Base-by-base conservation (phyloP, 208 protist species). In the Angomonas deanei region DNA sequence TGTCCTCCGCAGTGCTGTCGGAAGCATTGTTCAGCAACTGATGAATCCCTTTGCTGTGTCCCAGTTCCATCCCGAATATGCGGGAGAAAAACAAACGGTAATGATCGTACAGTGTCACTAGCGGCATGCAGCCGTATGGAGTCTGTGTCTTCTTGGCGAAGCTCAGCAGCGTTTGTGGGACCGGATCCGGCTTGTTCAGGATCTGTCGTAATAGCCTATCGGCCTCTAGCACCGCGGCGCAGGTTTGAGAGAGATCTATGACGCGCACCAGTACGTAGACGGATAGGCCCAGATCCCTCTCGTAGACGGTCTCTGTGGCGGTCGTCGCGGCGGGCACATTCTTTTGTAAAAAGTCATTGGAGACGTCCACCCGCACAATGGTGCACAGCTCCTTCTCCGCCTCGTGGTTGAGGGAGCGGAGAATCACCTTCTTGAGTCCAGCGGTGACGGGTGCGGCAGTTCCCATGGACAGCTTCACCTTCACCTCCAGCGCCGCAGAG, bases 201-300 rank as follows among this genome's bases (percentile, higher is more conserved):
- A 76, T 66, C 17, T 3, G 28, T n/a, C 63, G 76, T 0, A 88
- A 47, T 0, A 64, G 47, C 10, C 62, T 68, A 10, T 83, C 77
- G 0, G 84, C 82, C 49, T 86, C 80, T 3, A 73, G 13, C 13
- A 73, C 70, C 5, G 70, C 61, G 3, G 65, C 50, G 13, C 74
- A 24, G 69, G 83, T 85, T 48, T 76, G 65, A 6, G 84, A 75
- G 46, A 92, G 71, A 39, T 85, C 82, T 8, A 92, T 38, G 19
- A 89, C 84, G 11, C 88, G 80, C 72, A 94, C 68, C 69, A 89
- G 61, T 23, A 89, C 71, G 48, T 77, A 82, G 5, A 92, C 28
- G 31, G 69, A 28, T 56, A 73, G 0, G 11, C 61, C 67, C 23
- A 70, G 28, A 17, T 69, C 68, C n/a, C 28, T 63, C 19, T 76